phyloP scores from a whole-genome alignment of 139 green algal species.

The Chlamydomonas urium region DNA sequence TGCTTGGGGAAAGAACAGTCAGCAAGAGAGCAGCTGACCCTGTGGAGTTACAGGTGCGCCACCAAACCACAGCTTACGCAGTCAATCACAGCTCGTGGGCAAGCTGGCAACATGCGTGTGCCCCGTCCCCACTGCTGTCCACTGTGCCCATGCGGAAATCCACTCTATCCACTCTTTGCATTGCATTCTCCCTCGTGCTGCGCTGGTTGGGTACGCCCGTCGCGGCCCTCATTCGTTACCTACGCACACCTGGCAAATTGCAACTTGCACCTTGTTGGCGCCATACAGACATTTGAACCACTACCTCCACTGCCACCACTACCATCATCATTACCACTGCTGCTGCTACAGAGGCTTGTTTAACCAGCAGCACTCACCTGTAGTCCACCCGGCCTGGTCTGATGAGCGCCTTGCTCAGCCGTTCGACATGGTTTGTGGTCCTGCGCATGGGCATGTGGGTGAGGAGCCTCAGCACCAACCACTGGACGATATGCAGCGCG shows the following conservation, averaged over 20 bases:
- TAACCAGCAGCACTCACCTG: slow-evolving; percentile 10
- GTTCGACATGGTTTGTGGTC: slow-evolving; percentile 59
- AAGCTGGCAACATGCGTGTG: background rate
- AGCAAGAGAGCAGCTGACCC: background rate
- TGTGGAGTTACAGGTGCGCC: background rate
- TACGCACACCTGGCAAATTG: no score
- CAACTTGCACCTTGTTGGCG: background rate
- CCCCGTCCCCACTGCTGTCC: background rate
- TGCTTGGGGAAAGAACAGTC: background rate
- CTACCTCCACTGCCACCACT: background rate
- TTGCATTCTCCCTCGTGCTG: background rate
- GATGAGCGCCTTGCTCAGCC: slow-evolving; percentile 40
- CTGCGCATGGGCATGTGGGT: no score
- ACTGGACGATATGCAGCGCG: no score
- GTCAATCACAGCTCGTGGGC: no score
- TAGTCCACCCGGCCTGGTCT: slow-evolving; percentile 39
- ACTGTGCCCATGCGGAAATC: background rate
- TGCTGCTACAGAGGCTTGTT: background rate
- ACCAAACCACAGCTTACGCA: no score
- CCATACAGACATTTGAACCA: background rate
- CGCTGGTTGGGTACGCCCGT: background rate
- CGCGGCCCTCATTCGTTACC: background rate
- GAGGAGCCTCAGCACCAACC: no score
- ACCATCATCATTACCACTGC: background rate
- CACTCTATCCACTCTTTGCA: background rate